Conservation (phyloP, 1,139 yeast genomes). For the Suhomyces maxii region DNA sequence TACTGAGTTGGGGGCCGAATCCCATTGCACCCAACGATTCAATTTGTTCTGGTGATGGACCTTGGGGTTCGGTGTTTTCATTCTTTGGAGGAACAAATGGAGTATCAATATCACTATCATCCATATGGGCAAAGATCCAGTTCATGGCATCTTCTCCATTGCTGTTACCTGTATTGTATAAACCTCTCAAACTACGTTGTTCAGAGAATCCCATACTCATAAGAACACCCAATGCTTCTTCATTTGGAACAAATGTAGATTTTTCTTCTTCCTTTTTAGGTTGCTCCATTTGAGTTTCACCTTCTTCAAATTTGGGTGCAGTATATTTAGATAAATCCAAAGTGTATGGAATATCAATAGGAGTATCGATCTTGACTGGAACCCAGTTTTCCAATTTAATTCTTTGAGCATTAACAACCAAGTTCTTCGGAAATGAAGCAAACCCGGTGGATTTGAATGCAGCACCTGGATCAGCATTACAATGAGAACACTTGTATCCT, state of each 20-base stretch:
- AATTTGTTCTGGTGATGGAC: slow-evolving; percentile 42
- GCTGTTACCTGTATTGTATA: slow-evolving; percentile 68
- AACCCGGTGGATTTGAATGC: slow-evolving; percentile 53
- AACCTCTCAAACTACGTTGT: slow-evolving; percentile 63
- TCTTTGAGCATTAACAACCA: slow-evolving; percentile 74
- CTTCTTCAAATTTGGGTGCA: slow-evolving; percentile 33
- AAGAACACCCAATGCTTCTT: slow-evolving; percentile 54
- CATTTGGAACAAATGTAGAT: slow-evolving; percentile 52
- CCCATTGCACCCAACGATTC: slow-evolving; percentile 74
- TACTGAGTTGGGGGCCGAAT: slow-evolving; percentile 59
- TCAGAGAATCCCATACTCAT: slow-evolving; percentile 86
- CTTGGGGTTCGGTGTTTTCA: neutral
- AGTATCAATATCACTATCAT: slow-evolving; percentile 73
- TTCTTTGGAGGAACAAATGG: slow-evolving; percentile 38
- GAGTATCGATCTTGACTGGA: slow-evolving; percentile 79
- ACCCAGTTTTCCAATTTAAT: slow-evolving; percentile 88
- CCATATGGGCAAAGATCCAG: slow-evolving; percentile 89
- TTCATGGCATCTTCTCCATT: slow-evolving; percentile 81
- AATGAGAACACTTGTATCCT: slow-evolving; percentile 62
- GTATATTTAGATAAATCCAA: slow-evolving; percentile 31
- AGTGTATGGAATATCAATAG: slow-evolving; percentile 58
- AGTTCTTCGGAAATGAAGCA: slow-evolving; percentile 65
- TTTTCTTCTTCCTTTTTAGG: slow-evolving; percentile 22
- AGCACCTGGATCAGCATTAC: slow-evolving; percentile 45
- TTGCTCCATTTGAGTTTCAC: slow-evolving; percentile 33